Percentiles rank a stretch among this genome's conserved stretches.
These are phyloP conservation scores for Sinapis alba DNA, from an alignment of 441 rosid genomes.

Conservation along the genomic window DNA sequence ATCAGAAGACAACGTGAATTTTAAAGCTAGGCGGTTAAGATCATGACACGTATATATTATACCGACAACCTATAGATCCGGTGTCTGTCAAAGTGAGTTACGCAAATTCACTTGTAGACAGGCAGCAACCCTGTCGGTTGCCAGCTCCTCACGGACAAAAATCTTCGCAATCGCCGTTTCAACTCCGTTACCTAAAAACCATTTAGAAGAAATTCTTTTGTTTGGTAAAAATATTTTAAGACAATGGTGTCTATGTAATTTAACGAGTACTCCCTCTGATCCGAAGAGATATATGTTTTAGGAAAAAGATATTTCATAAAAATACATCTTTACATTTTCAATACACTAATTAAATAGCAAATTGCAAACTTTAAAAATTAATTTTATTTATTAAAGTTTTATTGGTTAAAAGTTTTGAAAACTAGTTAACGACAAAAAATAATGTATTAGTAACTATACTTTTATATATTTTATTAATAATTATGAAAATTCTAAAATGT, in stretches of 20 bases:
- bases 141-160: slow-evolving; percentile 70
- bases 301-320: too few species aligned
- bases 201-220: background rate
- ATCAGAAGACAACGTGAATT: slow-evolving; percentile 1
- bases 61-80: slow-evolving; percentile 55
- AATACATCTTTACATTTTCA: too few species aligned
- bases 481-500: too few species aligned
- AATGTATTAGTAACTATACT: too few species aligned
- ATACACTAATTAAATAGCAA: too few species aligned
- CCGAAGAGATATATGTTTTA: too few species aligned
- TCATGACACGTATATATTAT: slow-evolving; percentile 45
- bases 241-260: background rate
- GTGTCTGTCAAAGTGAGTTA: slow-evolving; percentile 48
- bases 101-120: slow-evolving; percentile 42
- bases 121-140: slow-evolving; percentile 80
- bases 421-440: too few species aligned
- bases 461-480: too few species aligned
- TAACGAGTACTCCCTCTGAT: too few species aligned
- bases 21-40: slow-evolving; percentile 11
- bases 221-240: background rate
- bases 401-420: too few species aligned
- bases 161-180: slow-evolving; percentile 18
- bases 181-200: background rate
- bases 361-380: too few species aligned
- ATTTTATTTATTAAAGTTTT: too few species aligned